A percentile compares a stretch with the other conserved stretches of the same genome.
Conservation (phyloP, 345 rosid genomes). For the Reutealis trisperma region DNA sequence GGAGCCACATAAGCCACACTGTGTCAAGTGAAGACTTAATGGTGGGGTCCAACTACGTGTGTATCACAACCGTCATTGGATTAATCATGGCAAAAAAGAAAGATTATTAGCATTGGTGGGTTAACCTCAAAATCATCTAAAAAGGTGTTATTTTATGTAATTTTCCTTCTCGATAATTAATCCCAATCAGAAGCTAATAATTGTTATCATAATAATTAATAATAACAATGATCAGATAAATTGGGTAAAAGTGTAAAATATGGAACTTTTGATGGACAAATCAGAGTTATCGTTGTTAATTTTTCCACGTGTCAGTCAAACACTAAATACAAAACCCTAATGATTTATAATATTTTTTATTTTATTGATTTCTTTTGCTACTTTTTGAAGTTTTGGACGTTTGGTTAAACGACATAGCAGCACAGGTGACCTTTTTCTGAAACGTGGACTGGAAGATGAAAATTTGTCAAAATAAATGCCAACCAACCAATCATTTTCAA, state of each 20-base stretch:
- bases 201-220: neutral
- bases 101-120: neutral
- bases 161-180: neutral
- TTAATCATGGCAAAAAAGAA: too few species aligned
- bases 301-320: neutral
- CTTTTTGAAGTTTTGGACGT: neutral
- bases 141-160: neutral
- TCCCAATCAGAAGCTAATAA: slow-evolving; percentile 9
- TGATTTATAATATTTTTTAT: neutral
- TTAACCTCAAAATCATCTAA: neutral
- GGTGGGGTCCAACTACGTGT: too few species aligned
- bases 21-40: too few species aligned
- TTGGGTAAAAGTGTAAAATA: neutral
- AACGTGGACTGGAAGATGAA: neutral
- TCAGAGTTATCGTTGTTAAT: too few species aligned
- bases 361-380: neutral
- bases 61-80: too few species aligned
- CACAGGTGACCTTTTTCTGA: neutral
- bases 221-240: neutral
- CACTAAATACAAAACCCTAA: neutral
- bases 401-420: neutral
- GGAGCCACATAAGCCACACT: too few species aligned
- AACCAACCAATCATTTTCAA: neutral
- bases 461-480: neutral
- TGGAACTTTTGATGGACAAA: neutral